Evolutionary conservation across 129 eudicot genomes (phyloP), one percentile per base, ranked within the genome.

Genomic region (Arctium lappa): DNA sequence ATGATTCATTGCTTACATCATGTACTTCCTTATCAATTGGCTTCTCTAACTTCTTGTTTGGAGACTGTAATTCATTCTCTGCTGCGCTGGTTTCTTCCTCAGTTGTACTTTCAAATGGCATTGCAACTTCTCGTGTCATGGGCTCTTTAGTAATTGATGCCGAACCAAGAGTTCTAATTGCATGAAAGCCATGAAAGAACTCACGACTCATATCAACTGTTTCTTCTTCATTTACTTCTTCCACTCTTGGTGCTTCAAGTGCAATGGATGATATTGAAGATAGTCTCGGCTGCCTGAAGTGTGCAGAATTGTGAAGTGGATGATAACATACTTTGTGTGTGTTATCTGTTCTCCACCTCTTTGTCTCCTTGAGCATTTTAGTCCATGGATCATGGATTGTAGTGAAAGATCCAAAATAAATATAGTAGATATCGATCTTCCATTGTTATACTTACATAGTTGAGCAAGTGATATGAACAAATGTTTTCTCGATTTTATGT

Each of bases 161-260:
- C 74, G 80, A 69, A 81, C 94, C 96, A 12, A 94, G 91, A 75
- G 98, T 94, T 78, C 97, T 97, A 71, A 94, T 94, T 76, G 94
- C 87, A 37, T 91, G 92, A 82, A 94, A 89, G 63, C 92, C 93
- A 10, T 86, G 91, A 79, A 86, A 89, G 39, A 79, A 77, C 78
- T 87, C 86, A 29, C 65, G 44, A 56, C 46, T 82, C 82, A 75
- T 46, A 34, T 56, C 69, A 69, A 70, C 65, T 13, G 86, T 30
- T 73, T 88, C 89, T 56, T 85, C 81, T 46, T 46, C 38, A 13
- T 30, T 18, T 82, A 63, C 62, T 18, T 78, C 80, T 87, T 87
- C 86, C 65, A 5, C 75, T 9, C 78, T 73, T 37, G 76, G 48
- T 56, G 69, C 80, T 70, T 78, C 82, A 74, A 79, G 68, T 65